phyloP scores from a whole-genome alignment of 495 filamentous ascomycete species.

The Rostrohypoxylon terebratum region DNA sequence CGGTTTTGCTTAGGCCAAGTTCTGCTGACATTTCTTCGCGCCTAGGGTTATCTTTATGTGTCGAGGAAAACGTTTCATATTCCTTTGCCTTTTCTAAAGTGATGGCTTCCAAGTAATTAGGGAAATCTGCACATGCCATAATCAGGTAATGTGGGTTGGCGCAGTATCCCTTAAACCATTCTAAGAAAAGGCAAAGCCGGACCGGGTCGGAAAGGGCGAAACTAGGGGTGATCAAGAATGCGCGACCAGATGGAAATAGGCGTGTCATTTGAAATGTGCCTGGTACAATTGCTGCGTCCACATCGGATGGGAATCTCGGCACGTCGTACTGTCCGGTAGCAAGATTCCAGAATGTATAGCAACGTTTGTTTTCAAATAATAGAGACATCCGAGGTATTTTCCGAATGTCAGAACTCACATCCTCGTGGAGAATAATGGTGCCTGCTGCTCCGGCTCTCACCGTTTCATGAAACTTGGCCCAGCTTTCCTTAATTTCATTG shows the following conservation, averaged over 20 bases:
- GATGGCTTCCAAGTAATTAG: constrained; percentile 56
- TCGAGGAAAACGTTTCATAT: constrained; percentile 34
- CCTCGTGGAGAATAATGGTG: constrained; percentile 46
- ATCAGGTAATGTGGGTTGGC: constrained; percentile 41
- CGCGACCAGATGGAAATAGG: constrained; percentile 69
- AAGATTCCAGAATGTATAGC: constrained; percentile 49
- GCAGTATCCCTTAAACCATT: constrained; percentile 63
- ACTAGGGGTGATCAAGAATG: constrained; percentile 73
- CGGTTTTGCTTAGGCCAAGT: constrained; percentile 26
- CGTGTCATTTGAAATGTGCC: constrained; percentile 57
- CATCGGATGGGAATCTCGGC: constrained; percentile 45
- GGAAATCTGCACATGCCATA: constrained; percentile 55
- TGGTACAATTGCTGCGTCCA: constrained; percentile 26
- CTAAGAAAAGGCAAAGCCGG: constrained; percentile 63
- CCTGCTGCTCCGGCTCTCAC: constrained; percentile 46
- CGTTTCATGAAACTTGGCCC: constrained; percentile 43
- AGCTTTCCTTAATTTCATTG: constrained; percentile 39
- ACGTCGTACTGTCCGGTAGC: constrained; percentile 41
- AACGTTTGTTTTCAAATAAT: constrained; percentile 35
- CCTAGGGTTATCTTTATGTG: constrained; percentile 22
- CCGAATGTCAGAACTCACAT: constrained; percentile 36
- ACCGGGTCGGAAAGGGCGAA: constrained; percentile 65
- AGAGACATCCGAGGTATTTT: constrained; percentile 34
- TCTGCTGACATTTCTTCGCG: constrained; percentile 29
- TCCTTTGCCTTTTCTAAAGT: constrained; percentile 55